A percentile compares a stretch with the other conserved stretches of the same genome.
Evolutionary conservation across 345 rosid species (phyloP).

Genomic region (Turnera subulata): DNA sequence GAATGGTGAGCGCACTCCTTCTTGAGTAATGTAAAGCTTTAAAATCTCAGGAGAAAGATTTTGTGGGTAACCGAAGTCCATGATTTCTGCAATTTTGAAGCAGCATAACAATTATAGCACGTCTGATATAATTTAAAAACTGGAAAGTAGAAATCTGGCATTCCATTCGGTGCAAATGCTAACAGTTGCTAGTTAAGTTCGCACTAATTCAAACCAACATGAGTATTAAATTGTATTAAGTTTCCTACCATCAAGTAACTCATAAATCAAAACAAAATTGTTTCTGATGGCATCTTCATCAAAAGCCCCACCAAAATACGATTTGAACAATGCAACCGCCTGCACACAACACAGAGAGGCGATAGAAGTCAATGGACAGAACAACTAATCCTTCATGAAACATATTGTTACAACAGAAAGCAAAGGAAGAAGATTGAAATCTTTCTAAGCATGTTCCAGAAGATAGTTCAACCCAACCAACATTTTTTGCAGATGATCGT

Average conservation of each 20-base stretch:
- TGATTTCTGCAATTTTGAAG: conserved; percentile 60
- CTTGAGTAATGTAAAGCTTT: conserved; percentile 96
- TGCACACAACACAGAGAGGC: conserved; percentile 22
- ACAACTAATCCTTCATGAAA: not conserved
- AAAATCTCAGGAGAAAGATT: conserved; percentile 97
- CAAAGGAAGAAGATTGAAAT: too few relatives aligned
- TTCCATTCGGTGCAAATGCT: not conserved
- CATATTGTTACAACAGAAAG: too few relatives aligned
- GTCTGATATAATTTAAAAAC: not conserved
- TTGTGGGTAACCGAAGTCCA: conserved; percentile 98
- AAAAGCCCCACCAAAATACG: conserved; percentile 97
- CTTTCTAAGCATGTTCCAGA: too few relatives aligned
- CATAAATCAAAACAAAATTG: conserved; percentile 95
- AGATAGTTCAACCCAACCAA: too few relatives aligned
- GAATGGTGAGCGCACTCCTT: conserved; percentile 96
- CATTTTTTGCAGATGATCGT: too few relatives aligned
- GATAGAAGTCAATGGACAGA: conserved; percentile 1
- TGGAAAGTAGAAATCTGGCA: not conserved
- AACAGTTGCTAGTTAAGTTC: not conserved
- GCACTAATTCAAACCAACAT: not conserved
- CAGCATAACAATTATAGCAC: not conserved
- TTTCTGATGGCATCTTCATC: conserved; percentile 97
- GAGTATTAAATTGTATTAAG: not conserved
- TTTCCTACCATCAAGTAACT: conserved; percentile 80
- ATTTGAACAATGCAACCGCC: conserved; percentile 96